Conservation (phyloP, 1,139 yeast species). For the Candida sp. region DNA sequence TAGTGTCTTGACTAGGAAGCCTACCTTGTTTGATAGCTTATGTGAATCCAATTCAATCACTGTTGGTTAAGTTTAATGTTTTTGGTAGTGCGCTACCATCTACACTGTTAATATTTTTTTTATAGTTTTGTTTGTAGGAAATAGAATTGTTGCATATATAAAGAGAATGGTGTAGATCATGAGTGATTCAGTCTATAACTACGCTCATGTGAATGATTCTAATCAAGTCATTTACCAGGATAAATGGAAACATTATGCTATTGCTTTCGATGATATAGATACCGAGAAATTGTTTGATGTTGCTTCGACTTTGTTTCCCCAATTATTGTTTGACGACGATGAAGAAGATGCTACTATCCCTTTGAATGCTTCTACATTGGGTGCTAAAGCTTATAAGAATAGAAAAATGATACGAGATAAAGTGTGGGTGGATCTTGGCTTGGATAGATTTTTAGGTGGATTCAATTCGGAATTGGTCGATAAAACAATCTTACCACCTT, state of each 20-base stretch:
- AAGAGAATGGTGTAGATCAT: slow-evolving; percentile 5
- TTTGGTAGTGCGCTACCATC: background rate
- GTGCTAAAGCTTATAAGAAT: slow-evolving; percentile 37
- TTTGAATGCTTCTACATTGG: slow-evolving; percentile 33
- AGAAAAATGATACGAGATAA: slow-evolving; percentile 26
- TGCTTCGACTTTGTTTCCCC: slow-evolving; percentile 33
- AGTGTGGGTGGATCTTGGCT: slow-evolving; percentile 34
- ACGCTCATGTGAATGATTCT: slow-evolving; percentile 34
- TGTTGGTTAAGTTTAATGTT: background rate
- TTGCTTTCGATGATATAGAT: slow-evolving; percentile 42
- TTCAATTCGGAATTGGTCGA: slow-evolving; percentile 19
- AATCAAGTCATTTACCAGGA: slow-evolving; percentile 42
- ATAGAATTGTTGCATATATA: no score
- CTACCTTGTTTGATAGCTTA: slow-evolving; percentile 59
- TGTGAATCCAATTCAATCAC: slow-evolving; percentile 17
- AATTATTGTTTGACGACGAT: slow-evolving; percentile 34
- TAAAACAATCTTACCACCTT: slow-evolving; percentile 29
- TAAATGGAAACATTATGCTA: slow-evolving; percentile 39
- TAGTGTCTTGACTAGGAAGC: slow-evolving; percentile 45
- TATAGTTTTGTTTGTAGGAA: background rate
- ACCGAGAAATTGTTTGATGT: slow-evolving; percentile 36
- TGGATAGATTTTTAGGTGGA: slow-evolving; percentile 25
- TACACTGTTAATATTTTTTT: background rate
- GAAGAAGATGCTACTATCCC: slow-evolving; percentile 43
- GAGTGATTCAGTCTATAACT: slow-evolving; percentile 30